Evolutionary conservation across 2,329 filamentous ascomycete species (phyloP).

Genomic region (Xylariaceae sp.): DNA sequence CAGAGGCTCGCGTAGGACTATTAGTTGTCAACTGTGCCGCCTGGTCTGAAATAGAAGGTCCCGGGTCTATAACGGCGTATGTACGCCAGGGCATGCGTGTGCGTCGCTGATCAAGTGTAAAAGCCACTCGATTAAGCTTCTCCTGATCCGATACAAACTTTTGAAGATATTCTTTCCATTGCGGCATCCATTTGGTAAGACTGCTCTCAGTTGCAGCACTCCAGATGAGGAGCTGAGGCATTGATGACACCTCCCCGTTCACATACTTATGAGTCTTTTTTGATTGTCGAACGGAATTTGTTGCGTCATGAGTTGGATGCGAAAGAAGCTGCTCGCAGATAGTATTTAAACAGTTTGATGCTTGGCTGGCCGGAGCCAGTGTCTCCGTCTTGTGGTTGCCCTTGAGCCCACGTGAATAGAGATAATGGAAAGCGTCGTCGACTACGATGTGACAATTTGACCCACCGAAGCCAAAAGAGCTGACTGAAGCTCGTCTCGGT

Average conservation of each 20-base stretch:
- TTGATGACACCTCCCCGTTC: background rate
- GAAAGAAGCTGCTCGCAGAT: no score
- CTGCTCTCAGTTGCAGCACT: constrained; percentile 29
- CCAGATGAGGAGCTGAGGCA: constrained; percentile 25
- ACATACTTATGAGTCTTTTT: background rate
- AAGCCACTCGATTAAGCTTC: constrained; percentile 27
- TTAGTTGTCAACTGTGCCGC: background rate
- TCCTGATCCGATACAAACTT: constrained; percentile 1
- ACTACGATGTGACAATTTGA: constrained; percentile 25
- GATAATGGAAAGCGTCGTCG: constrained; percentile 24
- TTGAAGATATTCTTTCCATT: background rate
- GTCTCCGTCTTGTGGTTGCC: constrained; percentile 19
- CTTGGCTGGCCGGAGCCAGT: background rate
- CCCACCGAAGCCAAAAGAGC: constrained; percentile 28
- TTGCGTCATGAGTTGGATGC: background rate
- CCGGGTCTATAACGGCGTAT: constrained; percentile 19
- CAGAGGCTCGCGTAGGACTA: constrained; percentile 2
- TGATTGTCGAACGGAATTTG: background rate
- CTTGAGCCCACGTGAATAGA: constrained; percentile 11
- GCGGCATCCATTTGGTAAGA: constrained; percentile 7
- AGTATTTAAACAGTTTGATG: no score
- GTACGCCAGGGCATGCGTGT: constrained; percentile 22
- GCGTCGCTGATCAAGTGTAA: constrained; percentile 7
- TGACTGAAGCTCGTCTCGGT: constrained; percentile 30
- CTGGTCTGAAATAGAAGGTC: background rate